Percentiles rank a stretch among this genome's conserved stretches.
These are phyloP conservation scores for Boechera retrofracta DNA, from an alignment of 345 rosid species.

Conservation along the genomic window DNA sequence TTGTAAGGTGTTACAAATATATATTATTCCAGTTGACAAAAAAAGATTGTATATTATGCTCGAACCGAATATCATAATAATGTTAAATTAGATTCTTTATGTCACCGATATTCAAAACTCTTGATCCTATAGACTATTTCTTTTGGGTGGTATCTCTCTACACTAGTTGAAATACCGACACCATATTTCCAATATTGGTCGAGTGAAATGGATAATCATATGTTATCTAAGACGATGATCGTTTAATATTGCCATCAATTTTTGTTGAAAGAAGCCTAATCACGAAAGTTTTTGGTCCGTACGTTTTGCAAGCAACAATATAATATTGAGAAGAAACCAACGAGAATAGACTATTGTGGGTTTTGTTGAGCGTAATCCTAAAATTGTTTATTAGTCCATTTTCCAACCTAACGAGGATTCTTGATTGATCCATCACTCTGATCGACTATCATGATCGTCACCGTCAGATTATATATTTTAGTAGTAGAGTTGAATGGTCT, in stretches of 20 bases:
- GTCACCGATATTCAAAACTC: neutral
- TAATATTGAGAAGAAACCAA: slow-evolving; percentile 18
- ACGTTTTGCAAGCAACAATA: slow-evolving; percentile 1
- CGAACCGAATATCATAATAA: no score
- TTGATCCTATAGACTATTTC: neutral
- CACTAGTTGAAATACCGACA: neutral
- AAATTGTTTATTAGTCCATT: neutral
- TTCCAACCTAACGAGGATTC: neutral
- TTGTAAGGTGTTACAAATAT: no score
- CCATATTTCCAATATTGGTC: neutral
- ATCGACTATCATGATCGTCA: slow-evolving; percentile 10
- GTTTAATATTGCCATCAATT: neutral
- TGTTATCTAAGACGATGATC: neutral
- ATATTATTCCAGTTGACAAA: no score
- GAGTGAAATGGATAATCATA: neutral
- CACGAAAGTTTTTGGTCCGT: slow-evolving; percentile 9
- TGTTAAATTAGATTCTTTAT: no score
- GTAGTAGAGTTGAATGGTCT: neutral
- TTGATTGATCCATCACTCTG: slow-evolving; percentile 21
- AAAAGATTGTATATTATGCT: no score
- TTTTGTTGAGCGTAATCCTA: slow-evolving; percentile 8
- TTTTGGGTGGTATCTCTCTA: neutral
- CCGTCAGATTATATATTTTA: neutral
- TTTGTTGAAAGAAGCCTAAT: neutral
- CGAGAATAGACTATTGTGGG: slow-evolving; percentile 1